Evolutionary conservation across 345 rosid genomes (phyloP).

Genomic region (Populus deltoides): DNA sequence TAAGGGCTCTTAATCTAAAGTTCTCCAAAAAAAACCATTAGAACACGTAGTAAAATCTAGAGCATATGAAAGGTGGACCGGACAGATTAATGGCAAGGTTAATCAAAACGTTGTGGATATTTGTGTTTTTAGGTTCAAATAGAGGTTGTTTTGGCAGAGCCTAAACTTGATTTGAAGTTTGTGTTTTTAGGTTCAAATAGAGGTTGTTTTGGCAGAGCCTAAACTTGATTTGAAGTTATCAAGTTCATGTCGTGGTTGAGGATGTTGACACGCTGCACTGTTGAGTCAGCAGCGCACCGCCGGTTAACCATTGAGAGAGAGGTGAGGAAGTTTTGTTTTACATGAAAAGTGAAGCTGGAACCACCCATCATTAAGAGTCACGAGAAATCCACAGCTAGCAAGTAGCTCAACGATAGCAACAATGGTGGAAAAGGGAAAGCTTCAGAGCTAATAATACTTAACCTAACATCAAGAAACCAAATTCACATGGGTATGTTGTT

Average conservation of each 20-base stretch:
- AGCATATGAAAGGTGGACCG: neutral
- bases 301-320: neutral
- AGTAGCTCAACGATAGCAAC: neutral
- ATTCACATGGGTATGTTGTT: conserved; percentile 7
- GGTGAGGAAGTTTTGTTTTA: neutral
- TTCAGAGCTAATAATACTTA: neutral
- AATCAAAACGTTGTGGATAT: neutral
- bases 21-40: no score
- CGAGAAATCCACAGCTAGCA: neutral
- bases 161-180: neutral
- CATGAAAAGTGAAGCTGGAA: neutral
- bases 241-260: neutral
- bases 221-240: neutral
- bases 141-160: neutral
- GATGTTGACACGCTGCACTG: neutral
- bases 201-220: neutral
- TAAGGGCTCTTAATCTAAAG: no score
- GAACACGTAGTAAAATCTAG: neutral
- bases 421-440: neutral
- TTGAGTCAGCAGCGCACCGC: conserved; percentile 8
- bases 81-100: neutral
- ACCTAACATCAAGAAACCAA: conserved; percentile 12
- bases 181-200: neutral
- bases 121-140: neutral
- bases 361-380: neutral